Percentiles rank a stretch among this genome's conserved stretches.
Conservation (phyloP, 495 filamentous ascomycete species). For the Daldinia loculata region DNA sequence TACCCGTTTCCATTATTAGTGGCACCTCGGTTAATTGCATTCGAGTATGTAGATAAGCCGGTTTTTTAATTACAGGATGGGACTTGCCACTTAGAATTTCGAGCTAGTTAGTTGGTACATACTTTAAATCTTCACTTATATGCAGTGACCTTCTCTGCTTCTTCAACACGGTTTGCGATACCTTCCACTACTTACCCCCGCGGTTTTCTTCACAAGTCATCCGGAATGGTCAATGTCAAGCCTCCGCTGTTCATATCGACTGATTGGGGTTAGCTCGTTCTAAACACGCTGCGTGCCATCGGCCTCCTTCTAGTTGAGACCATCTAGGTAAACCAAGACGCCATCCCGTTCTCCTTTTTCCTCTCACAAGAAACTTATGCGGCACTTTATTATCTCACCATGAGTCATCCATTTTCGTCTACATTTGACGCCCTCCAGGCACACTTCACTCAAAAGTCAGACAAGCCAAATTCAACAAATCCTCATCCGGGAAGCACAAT, state of each 20-base stretch:
- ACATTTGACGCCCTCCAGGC: constrained; percentile 43
- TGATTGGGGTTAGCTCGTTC: constrained; percentile 35
- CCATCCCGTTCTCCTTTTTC: not conserved
- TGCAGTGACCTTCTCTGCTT: not conserved
- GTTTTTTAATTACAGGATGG: not conserved
- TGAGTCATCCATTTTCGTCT: constrained; percentile 41
- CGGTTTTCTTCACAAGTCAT: not conserved
- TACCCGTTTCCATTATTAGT: not conserved
- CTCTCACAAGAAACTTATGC: not conserved
- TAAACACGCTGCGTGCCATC: not conserved
- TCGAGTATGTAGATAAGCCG: not conserved
- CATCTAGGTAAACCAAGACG: not conserved
- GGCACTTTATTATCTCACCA: constrained; percentile 11
- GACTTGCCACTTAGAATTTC: constrained; percentile 11
- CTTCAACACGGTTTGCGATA: not conserved
- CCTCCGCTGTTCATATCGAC: not conserved
- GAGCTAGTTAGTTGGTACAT: not conserved
- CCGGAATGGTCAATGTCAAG: constrained; percentile 20
- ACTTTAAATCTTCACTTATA: constrained; percentile 15
- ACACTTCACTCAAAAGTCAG: constrained; percentile 31
- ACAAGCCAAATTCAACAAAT: constrained; percentile 2
- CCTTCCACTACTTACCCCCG: not conserved
- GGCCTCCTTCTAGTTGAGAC: not conserved
- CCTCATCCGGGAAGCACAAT: not conserved
- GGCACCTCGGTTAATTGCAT: constrained; percentile 7